phyloP scores from a whole-genome alignment of 139 green algal species.

The Auxenochlorella pyrenoidosa region DNA sequence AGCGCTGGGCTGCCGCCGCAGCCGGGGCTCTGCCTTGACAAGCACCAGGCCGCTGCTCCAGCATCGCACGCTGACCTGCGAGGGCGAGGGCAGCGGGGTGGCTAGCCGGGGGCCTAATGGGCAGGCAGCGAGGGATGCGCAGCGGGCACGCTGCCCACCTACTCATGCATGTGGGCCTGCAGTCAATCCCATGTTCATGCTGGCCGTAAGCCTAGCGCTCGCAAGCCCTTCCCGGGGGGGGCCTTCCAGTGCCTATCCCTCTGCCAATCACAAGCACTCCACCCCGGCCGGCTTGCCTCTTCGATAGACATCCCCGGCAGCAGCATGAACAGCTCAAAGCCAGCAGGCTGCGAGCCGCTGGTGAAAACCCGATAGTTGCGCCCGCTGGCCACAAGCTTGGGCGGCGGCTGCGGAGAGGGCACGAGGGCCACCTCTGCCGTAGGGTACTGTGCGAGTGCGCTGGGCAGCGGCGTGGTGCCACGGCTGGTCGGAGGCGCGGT shows the following conservation, averaged over 20 bases:
- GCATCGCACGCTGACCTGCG: slow-evolving; percentile 32
- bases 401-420: neutral
- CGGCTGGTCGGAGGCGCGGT: neutral
- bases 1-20: neutral
- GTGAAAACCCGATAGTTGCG: slow-evolving; percentile 18
- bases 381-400: slow-evolving; percentile 4
- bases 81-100: neutral
- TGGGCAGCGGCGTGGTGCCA: neutral
- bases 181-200: no score
- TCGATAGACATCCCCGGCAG: slow-evolving; percentile 10
- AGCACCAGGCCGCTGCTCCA: slow-evolving; percentile 16
- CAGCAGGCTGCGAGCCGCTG: neutral
- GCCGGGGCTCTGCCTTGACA: neutral
- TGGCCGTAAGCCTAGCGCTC: no score
- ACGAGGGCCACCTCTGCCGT: neutral
- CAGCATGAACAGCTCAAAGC: slow-evolving; percentile 30
- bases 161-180: no score
- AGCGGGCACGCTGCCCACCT: neutral
- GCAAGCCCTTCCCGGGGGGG: no score
- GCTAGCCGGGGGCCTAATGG: no score
- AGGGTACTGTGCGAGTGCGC: neutral
- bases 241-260: neutral
- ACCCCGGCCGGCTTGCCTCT: neutral
- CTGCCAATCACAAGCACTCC: neutral
- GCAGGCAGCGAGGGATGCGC: no score